A percentile compares a stretch with the other conserved stretches of the same genome.
Conservation (phyloP, 179 eudicot genomes). For the Silene noctiflora region DNA sequence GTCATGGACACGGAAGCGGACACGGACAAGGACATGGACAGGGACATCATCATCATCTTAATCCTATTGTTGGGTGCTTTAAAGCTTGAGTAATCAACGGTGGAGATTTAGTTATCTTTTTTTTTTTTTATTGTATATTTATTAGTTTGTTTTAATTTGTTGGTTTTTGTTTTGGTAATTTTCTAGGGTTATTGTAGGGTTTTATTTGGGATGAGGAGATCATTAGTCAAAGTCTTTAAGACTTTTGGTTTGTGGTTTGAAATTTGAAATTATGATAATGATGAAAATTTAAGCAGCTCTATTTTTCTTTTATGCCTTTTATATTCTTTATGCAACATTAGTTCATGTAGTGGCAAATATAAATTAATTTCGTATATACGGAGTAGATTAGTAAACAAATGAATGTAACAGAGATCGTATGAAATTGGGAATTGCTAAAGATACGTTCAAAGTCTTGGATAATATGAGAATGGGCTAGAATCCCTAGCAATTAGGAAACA, state of each 20-base stretch:
- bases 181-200: not conserved
- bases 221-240: not conserved
- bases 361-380: too few relatives aligned
- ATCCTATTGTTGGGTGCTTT: constrained; percentile 52
- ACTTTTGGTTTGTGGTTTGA: not conserved
- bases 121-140: not conserved
- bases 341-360: too few relatives aligned
- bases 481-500: too few relatives aligned
- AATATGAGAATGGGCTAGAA: too few relatives aligned
- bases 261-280: not conserved
- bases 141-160: not conserved
- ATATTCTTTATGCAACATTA: too few relatives aligned
- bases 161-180: not conserved
- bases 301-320: too few relatives aligned
- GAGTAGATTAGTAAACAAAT: too few relatives aligned
- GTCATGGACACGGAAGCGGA: constrained; percentile 2
- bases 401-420: too few relatives aligned
- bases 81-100: constrained; percentile 41
- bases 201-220: not conserved
- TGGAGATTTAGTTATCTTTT: constrained; percentile 3
- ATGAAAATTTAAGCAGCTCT: not conserved
- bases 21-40: not conserved
- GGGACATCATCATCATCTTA: constrained; percentile 9
- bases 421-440: too few relatives aligned
- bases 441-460: too few relatives aligned